Evolutionary conservation across 2,329 filamentous ascomycete genomes (phyloP).

Genomic region (Fusarium neocosmosporiellum): DNA sequence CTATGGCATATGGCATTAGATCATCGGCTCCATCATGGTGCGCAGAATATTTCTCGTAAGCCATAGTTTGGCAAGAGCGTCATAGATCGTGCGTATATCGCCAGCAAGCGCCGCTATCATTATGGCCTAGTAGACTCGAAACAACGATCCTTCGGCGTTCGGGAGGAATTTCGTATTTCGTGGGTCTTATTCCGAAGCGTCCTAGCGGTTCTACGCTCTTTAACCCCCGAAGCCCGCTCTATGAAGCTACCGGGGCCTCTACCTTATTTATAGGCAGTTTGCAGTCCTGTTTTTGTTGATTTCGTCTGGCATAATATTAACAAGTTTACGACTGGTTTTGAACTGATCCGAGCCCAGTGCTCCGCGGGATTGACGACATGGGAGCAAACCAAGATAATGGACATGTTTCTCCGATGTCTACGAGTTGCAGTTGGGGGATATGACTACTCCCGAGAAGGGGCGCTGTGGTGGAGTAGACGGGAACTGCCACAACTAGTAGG

Average conservation of each 20-base stretch:
- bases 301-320: conserved; percentile 15
- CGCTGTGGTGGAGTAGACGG: conserved; percentile 8
- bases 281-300: conserved; percentile 4
- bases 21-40: background rate
- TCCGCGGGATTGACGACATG: background rate
- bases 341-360: background rate
- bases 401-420: conserved; percentile 18
- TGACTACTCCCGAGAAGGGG: conserved; percentile 18
- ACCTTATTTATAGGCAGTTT: conserved; percentile 4
- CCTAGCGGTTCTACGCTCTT: background rate
- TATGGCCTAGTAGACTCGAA: conserved; percentile 6
- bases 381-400: conserved; percentile 14
- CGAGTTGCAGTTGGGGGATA: conserved; percentile 3
- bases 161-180: conserved; percentile 8
- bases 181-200: conserved; percentile 3
- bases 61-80: background rate
- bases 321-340: conserved; percentile 10
- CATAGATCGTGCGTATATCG: conserved; percentile 6
- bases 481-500: background rate
- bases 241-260: background rate
- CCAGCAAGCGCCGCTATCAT: conserved; percentile 13
- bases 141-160: conserved; percentile 7
- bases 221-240: background rate
- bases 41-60: background rate
- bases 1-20: conserved; percentile 4